Conservation (phyloP, 2,329 filamentous ascomycete species). For the Amauroascus verrucosus region DNA sequence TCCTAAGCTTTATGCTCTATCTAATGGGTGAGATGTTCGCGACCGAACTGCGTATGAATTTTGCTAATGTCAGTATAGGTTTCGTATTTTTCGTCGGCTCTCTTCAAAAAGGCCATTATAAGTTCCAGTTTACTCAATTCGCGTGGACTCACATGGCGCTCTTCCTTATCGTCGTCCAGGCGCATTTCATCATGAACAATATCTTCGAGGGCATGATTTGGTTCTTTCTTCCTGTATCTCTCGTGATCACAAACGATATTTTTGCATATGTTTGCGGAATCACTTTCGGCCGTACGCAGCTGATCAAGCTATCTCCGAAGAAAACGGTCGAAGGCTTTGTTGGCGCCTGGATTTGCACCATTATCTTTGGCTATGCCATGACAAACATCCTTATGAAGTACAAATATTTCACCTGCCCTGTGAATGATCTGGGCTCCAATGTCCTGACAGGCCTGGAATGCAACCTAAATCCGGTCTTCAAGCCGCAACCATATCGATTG, state of each 20-base stretch:
- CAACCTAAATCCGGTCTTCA: constrained; percentile 82
- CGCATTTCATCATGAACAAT: constrained; percentile 99
- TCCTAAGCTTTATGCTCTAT: constrained; percentile 98
- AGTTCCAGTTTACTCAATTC: constrained; percentile 98
- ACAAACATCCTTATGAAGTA: constrained; percentile 78
- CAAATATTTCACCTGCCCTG: constrained; percentile 97
- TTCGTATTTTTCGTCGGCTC: constrained; percentile 98
- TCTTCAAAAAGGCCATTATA: constrained; percentile 89
- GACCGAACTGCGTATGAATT: neutral
- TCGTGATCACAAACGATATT: constrained; percentile 98
- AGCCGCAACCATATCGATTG: constrained; percentile 62
- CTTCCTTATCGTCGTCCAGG: constrained; percentile 93
- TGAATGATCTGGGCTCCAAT: constrained; percentile 90
- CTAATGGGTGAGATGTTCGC: constrained; percentile 62
- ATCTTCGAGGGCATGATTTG: constrained; percentile 99
- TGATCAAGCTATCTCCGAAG: constrained; percentile 97
- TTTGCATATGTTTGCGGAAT: constrained; percentile 97
- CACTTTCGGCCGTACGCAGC: constrained; percentile 86
- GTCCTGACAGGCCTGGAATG: constrained; percentile 84
- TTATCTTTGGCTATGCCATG: constrained; percentile 71
- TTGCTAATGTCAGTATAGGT: constrained; percentile 43
- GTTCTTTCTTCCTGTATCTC: constrained; percentile 91
- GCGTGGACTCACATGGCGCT: constrained; percentile 99
- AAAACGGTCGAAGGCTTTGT: constrained; percentile 98
- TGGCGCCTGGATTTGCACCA: constrained; percentile 88